A percentile compares a stretch with the other conserved stretches of the same genome.
These are phyloP conservation scores for Tephrocybe sp. DNA, from an alignment of 768 basidiomycete genomes.

Conservation along the genomic window DNA sequence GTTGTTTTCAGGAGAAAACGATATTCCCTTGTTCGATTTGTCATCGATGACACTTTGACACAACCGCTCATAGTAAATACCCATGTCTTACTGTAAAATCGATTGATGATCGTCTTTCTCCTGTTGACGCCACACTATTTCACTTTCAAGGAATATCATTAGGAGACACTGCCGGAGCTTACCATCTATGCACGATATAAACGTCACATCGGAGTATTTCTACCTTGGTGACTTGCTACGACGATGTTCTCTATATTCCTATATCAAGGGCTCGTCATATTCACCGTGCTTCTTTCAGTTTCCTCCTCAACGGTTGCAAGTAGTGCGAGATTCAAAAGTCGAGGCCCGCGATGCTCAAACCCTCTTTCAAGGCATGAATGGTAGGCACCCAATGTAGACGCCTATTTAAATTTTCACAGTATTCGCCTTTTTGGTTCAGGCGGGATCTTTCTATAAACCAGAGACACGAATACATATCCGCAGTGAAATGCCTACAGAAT, in stretches of 20 bases:
- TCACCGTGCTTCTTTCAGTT: background rate
- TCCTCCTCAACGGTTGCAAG: background rate
- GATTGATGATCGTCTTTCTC: background rate
- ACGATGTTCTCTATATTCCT: background rate
- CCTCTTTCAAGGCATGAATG: background rate
- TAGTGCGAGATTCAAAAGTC: background rate
- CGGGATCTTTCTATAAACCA: conserved; percentile 23
- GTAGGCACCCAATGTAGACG: background rate
- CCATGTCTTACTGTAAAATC: no score
- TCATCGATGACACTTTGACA: no score
- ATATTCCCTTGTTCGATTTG: background rate
- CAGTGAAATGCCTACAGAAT: conserved; percentile 31
- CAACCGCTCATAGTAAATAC: background rate
- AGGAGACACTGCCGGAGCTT: no score
- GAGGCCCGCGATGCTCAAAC: background rate
- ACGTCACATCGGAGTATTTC: no score
- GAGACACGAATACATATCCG: conserved; percentile 28
- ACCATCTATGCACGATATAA: no score
- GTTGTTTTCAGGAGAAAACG: background rate
- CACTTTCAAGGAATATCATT: no score
- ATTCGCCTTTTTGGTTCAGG: conserved; percentile 18
- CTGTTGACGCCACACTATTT: background rate
- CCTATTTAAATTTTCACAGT: background rate
- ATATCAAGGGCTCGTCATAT: background rate
- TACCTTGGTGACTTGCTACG: background rate